Evolutionary conservation across 1,284 basidiomycete species (phyloP).

Genomic region (Acaromyces ingoldii): DNA sequence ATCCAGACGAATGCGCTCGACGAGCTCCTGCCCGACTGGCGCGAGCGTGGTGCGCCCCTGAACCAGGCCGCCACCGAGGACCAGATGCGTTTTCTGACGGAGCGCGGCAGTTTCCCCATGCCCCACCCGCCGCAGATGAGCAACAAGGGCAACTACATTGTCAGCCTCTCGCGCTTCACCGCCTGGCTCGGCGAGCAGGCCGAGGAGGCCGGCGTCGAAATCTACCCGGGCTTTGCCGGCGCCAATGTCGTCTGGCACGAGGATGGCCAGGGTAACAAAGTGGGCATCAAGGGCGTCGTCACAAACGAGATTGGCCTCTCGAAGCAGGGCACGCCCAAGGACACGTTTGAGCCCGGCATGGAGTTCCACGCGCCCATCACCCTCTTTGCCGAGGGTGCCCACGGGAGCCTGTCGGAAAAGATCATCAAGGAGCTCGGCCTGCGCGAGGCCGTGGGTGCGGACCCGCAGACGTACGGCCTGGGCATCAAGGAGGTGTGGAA

Average conservation of each 20-base stretch:
- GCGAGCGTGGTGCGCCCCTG: conserved; percentile 60
- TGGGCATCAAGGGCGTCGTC: conserved; percentile 70
- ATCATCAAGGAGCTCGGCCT: conserved; percentile 74
- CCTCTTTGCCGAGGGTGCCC: conserved; percentile 91
- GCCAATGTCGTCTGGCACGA: conserved; percentile 73
- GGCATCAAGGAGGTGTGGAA: conserved; percentile 98
- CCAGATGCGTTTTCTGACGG: conserved; percentile 81
- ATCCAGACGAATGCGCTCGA: conserved; percentile 87
- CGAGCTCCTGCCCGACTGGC: conserved; percentile 87
- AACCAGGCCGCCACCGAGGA: conserved; percentile 75
- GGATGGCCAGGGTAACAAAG: conserved; percentile 58
- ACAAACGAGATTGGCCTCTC: conserved; percentile 95
- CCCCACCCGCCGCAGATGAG: conserved; percentile 97
- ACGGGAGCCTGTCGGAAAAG: conserved; percentile 82
- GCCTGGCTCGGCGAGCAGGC: conserved; percentile 86
- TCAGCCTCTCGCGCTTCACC: conserved; percentile 81
- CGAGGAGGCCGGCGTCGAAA: conserved; percentile 85
- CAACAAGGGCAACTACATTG: conserved; percentile 89
- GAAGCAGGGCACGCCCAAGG: conserved; percentile 71
- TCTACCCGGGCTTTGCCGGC: conserved; percentile 94
- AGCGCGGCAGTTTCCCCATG: conserved; percentile 68
- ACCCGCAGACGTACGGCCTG: conserved; percentile 93
- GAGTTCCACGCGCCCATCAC: conserved; percentile 90
- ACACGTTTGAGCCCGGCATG: conserved; percentile 93
- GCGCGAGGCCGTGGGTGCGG: conserved; percentile 61